Evolutionary conservation across 495 filamentous ascomycete species (phyloP), one percentile per base, ranked within the genome.

Genomic region (Astrothelium macrocarpum): DNA sequence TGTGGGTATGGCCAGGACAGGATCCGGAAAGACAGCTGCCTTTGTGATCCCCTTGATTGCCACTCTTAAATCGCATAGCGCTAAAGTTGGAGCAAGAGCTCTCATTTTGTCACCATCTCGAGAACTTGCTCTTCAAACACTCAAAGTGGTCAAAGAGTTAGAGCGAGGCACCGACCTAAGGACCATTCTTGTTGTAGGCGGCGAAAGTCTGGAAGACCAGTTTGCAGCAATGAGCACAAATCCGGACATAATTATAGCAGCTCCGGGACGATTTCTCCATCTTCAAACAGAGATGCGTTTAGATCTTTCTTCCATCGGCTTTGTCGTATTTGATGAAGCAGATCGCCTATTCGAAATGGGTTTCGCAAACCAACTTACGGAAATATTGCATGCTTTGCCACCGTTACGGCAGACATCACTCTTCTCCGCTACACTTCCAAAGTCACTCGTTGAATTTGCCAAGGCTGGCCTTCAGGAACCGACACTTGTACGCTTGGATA

Each of bases 1-100:
- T 3, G 91, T 97, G 9, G 94, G 90, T 63, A 99, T 97, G 95
- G 94, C 94, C 2, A 81, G 94, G 59, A 98, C 94, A 23, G 94
- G 94, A 73, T 95, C 90, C 42, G 94, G 94, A 73, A 98, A 98
- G 78, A 96, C 92, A 0, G 94, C 93, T 1, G 93, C 94, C 16
- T 98, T 98, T 73, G 90, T 98, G 4, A 93, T 98, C 63, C 94
- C 94, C 46, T 94, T 98, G 92, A 89, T 99, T 64, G 88, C 97
- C 78, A 90, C 88, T 61, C 78, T 99, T 66, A 95, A 90, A 75
- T 80, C 82, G n/a, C 94, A 99, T 71, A 95, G 87, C 70, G 84
- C 85, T 11, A 85, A 84, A 71, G 83, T 97, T 65, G 94, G 94
- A 29, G 83, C 90, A 39, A 81, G 94, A 67, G 95, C 84, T 12